A percentile compares a stretch with the other conserved stretches of the same genome.
These are phyloP conservation scores for Chlamydomonas sp. DNA, from an alignment of 139 green algal genomes.

Conservation along the genomic window DNA sequence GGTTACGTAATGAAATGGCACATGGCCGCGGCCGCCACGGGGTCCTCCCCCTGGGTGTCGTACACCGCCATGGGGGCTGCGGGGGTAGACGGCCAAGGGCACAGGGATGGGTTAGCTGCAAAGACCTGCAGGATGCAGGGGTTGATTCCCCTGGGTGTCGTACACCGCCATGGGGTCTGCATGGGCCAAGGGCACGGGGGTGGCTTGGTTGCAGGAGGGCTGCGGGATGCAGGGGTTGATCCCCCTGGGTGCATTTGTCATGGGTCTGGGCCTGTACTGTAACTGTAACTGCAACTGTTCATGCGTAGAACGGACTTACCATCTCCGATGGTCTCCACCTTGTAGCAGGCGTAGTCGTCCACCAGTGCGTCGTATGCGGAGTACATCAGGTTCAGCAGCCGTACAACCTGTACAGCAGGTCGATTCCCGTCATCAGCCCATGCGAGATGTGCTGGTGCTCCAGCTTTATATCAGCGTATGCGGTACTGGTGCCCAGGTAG, in stretches of 20 bases:
- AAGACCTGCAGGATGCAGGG: too few relatives aligned
- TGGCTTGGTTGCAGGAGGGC: too few relatives aligned
- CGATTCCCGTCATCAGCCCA: too few relatives aligned
- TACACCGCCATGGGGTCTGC: constrained; percentile 38
- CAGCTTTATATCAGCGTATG: too few relatives aligned
- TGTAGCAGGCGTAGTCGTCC: constrained; percentile 50
- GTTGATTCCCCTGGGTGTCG: constrained; percentile 16
- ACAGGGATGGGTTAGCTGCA: too few relatives aligned
- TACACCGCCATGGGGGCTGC: too few relatives aligned
- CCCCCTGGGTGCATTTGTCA: too few relatives aligned
- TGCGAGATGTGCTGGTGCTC: too few relatives aligned
- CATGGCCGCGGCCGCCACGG: neutral
- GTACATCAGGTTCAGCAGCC: constrained; percentile 50
- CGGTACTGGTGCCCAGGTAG: too few relatives aligned
- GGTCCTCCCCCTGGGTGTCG: neutral
- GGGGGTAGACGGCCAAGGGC: too few relatives aligned
- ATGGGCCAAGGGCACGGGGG: too few relatives aligned
- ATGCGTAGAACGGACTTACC: neutral
- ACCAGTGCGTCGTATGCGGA: constrained; percentile 44
- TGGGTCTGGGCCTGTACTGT: neutral
- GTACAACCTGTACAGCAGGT: constrained; percentile 33
- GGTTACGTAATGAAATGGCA: neutral
- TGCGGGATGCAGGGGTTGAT: too few relatives aligned
- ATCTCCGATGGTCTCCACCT: constrained; percentile 40
- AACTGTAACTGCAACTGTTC: neutral